Conservation (phyloP, 2,329 filamentous ascomycete species). For the Dothistroma pini region DNA sequence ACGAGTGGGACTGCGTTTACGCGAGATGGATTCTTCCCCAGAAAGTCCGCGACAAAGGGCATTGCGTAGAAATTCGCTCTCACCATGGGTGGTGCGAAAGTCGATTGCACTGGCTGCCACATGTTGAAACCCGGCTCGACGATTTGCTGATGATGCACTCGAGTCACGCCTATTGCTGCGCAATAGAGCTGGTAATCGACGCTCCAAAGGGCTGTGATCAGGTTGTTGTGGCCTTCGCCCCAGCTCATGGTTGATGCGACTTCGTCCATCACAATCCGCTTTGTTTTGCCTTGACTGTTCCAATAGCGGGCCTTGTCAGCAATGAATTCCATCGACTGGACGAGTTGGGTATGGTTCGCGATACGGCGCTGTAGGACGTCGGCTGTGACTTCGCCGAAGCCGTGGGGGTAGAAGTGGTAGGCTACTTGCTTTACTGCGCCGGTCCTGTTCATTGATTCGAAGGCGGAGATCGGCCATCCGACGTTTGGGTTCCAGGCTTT, state of each 20-base stretch:
- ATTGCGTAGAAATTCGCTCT: constrained; percentile 9
- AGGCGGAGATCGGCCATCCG: constrained; percentile 3
- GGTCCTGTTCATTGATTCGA: background rate
- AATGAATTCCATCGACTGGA: constrained; percentile 3
- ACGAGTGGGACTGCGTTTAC: constrained; percentile 2
- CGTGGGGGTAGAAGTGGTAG: constrained; percentile 15
- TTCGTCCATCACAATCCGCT: constrained; percentile 10
- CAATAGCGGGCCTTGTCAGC: constrained; percentile 4
- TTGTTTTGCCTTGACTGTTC: background rate
- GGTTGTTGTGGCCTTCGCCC: constrained; percentile 9
- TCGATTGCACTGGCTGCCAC: constrained; percentile 9
- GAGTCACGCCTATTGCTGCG: constrained; percentile 7
- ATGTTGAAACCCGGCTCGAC: constrained; percentile 8
- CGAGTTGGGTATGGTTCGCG: constrained; percentile 10
- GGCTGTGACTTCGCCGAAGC: background rate
- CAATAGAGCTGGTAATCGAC: constrained; percentile 10
- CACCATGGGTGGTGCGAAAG: background rate
- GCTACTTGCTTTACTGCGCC: constrained; percentile 7
- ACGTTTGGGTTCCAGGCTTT: constrained; percentile 3
- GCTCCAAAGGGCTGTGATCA: constrained; percentile 11
- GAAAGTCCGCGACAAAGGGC: constrained; percentile 13
- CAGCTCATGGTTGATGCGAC: constrained; percentile 4
- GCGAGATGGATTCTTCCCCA: background rate
- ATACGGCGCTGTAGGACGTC: constrained; percentile 2
- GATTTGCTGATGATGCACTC: constrained; percentile 13